A percentile compares a stretch with the other conserved stretches of the same genome.
phyloP scores from a whole-genome alignment of 768 basidiomycete species.

The Tricholoma saponaceum region DNA sequence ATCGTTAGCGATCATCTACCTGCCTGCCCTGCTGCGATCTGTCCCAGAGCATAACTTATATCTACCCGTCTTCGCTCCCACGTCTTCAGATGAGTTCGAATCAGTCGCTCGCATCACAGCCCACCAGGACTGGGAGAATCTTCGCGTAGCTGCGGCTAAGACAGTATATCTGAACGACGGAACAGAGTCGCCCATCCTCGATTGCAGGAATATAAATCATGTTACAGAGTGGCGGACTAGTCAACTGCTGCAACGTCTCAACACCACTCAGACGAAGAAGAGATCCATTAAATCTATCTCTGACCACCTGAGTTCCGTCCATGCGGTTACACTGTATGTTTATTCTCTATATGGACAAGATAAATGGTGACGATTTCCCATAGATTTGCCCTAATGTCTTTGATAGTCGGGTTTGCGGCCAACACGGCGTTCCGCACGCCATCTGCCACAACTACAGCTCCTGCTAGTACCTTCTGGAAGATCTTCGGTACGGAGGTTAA shows the following conservation, averaged over 20 bases:
- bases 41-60: slow-evolving; percentile 41
- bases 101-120: slow-evolving; percentile 23
- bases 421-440: slow-evolving; percentile 42
- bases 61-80: slow-evolving; percentile 52
- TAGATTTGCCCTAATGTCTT: slow-evolving; percentile 66
- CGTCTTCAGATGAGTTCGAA: slow-evolving; percentile 7
- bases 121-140: slow-evolving; percentile 39
- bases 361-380: slow-evolving; percentile 2
- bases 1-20: slow-evolving; percentile 66
- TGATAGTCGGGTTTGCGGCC: slow-evolving; percentile 60
- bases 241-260: slow-evolving; percentile 41
- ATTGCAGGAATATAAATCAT: slow-evolving; percentile 39
- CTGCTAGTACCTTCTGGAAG: slow-evolving; percentile 32
- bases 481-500: slow-evolving; percentile 37
- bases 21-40: slow-evolving; percentile 45
- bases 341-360: slow-evolving; percentile 9
- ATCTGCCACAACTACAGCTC: slow-evolving; percentile 29
- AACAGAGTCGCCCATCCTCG: slow-evolving; percentile 36
- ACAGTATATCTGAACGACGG: slow-evolving; percentile 33
- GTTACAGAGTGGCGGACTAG: slow-evolving; percentile 39
- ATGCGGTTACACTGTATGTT: slow-evolving; percentile 66
- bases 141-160: slow-evolving; percentile 38
- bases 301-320: slow-evolving; percentile 45
- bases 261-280: slow-evolving; percentile 32
- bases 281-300: slow-evolving; percentile 31